These are phyloP conservation scores for Pisolithus microcarpus DNA, from an alignment of 768 basidiomycete species.

Conservation along the genomic window DNA sequence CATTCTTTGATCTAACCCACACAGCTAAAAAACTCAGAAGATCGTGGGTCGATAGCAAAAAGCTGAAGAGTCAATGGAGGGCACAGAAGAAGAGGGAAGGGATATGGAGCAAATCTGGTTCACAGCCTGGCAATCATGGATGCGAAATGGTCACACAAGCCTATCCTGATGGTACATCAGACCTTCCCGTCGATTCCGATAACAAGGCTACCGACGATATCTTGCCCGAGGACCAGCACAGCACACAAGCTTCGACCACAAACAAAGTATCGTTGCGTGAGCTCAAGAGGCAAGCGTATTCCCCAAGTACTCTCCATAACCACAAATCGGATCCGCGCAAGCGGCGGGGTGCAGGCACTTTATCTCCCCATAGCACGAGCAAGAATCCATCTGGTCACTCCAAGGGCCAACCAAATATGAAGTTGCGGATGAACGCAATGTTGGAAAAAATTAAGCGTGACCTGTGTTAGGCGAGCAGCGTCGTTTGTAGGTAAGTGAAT, in stretches of 20 bases:
- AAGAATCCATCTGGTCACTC: neutral
- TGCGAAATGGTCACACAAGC: no score
- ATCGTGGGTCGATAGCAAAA: conserved; percentile 69
- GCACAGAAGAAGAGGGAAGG: conserved; percentile 54
- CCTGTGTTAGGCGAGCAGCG: conserved; percentile 25
- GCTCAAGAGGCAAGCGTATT: conserved; percentile 57
- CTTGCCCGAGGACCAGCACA: conserved; percentile 1
- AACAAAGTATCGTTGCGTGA: conserved; percentile 43
- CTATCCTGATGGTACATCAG: no score
- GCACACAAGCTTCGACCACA: conserved; percentile 4
- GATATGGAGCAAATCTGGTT: conserved; percentile 12
- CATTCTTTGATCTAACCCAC: neutral
- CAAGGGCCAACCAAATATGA: conserved; percentile 66
- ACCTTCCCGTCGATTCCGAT: no score
- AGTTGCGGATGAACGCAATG: conserved; percentile 78
- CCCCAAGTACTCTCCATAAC: conserved; percentile 47
- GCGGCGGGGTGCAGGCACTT: conserved; percentile 11
- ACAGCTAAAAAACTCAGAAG: conserved; percentile 76
- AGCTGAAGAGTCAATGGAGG: conserved; percentile 76
- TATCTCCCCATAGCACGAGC: neutral
- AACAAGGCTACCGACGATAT: neutral
- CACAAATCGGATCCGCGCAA: conserved; percentile 43
- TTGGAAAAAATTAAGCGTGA: conserved; percentile 79
- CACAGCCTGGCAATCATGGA: neutral
- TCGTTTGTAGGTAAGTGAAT: neutral